Evolutionary conservation across 768 basidiomycete species (phyloP), one percentile per base, ranked within the genome.

Genomic region (Mycena indigotica): DNA sequence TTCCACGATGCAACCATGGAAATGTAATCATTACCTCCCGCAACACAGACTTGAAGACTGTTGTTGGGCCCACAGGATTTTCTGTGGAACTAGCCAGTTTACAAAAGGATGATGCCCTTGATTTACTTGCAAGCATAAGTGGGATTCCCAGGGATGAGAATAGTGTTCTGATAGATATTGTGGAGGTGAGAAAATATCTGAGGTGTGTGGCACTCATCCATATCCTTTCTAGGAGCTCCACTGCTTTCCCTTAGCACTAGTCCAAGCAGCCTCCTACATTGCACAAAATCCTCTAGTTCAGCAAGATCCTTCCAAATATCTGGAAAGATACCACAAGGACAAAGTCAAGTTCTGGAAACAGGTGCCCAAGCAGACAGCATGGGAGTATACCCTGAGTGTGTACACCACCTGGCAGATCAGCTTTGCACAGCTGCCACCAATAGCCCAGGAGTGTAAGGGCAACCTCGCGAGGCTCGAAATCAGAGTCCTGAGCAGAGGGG

Each of bases 1-100:
- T 61, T 17, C 56, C 60, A 12, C 19, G 28, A 13, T 55, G 58
- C 50, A 17, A 5, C 1, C 60, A 61, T 46, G 60, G 60, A 6
- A 55, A 57, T 21, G 52, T 62, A 8, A 3, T 62, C 5, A 58
- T 62, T 3, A 62, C 61, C 24, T 50, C 56, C 39, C 52, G 61
- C 1, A 57, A 58, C 41, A 39, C 28, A 17, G 53, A 24, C 2
- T 21, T 54, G 8, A 13, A 23, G 19, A 24, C 28, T 19, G 35
- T 52, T 51, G 48, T 41, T 5, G 50, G 54, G n/a, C 32, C 29
- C 12, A 38, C n/a, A 38, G 35, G 17, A 2, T n/a, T 40, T 57
- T 23, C 8, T 5, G 13, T 3, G 55, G 52, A 10, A 46, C 50
- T 21, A 50, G 52, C 28, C 48, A 49, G 26, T 48, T 50, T 13